Conservation (phyloP, 352 stramenopile species). For the Stephanocyclus meneghinianus region DNA sequence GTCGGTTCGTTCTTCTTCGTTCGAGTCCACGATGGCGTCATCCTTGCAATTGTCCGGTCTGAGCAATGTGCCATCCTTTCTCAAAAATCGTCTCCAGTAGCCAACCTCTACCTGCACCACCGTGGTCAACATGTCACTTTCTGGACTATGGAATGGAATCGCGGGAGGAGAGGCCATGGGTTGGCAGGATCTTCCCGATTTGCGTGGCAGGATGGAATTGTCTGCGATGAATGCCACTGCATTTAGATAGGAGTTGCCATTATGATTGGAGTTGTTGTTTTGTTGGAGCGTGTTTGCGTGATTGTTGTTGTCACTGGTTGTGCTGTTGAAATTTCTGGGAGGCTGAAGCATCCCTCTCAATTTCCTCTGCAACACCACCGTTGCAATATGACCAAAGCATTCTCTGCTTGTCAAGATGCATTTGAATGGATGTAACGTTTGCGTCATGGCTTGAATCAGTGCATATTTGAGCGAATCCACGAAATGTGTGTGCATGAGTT, state of each 20-base stretch:
- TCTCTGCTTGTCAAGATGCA: slow-evolving; percentile 12
- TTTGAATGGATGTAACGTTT: slow-evolving; percentile 16
- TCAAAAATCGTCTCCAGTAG: slow-evolving; percentile 50
- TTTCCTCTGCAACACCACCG: slow-evolving; percentile 39
- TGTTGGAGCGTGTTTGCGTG: not conserved
- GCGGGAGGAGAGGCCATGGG: slow-evolving; percentile 79
- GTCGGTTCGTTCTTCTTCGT: not conserved
- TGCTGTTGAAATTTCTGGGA: slow-evolving; percentile 28
- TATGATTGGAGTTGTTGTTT: slow-evolving; percentile 36
- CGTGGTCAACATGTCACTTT: slow-evolving; percentile 46
- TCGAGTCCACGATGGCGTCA: not conserved
- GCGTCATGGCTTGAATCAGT: not conserved
- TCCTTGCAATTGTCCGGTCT: not conserved
- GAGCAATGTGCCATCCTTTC: slow-evolving; percentile 34
- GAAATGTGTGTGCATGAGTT: too few relatives aligned
- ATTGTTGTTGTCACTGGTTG: not conserved
- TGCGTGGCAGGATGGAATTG: slow-evolving; percentile 75
- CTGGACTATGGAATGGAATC: slow-evolving; percentile 68
- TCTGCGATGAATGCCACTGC: slow-evolving; percentile 77
- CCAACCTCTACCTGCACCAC: slow-evolving; percentile 48
- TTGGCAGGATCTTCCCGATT: slow-evolving; percentile 63
- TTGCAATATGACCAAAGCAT: slow-evolving; percentile 34
- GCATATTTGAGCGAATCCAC: not conserved
- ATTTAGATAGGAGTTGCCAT: slow-evolving; percentile 34
- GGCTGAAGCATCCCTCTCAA: slow-evolving; percentile 51